Evolutionary conservation across 2,329 filamentous ascomycete genomes (phyloP).

Genomic region (Fusarium albosuccineum): DNA sequence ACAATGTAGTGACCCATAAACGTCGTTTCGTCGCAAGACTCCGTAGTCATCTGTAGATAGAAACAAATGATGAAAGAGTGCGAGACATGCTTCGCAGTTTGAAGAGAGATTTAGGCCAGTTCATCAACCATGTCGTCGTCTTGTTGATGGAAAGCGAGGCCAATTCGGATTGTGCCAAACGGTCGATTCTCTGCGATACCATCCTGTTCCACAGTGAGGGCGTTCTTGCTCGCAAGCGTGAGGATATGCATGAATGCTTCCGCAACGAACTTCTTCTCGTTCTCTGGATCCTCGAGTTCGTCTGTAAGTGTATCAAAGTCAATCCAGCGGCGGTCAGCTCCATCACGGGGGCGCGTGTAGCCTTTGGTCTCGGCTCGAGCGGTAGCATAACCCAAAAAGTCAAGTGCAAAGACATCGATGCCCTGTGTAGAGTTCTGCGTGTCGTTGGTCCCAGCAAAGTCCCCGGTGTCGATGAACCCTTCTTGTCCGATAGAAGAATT

Average conservation of each 20-base stretch:
- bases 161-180: conserved; percentile 63
- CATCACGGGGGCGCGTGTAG: conserved; percentile 49
- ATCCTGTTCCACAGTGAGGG: conserved; percentile 73
- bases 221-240: conserved; percentile 74
- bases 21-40: conserved; percentile 8
- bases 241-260: conserved; percentile 84
- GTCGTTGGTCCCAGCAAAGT: conserved; percentile 39
- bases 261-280: conserved; percentile 73
- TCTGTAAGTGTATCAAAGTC: conserved; percentile 78
- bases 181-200: conserved; percentile 51
- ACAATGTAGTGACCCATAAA: conserved; percentile 17
- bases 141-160: conserved; percentile 47
- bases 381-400: conserved; percentile 62
- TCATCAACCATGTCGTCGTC: conserved; percentile 39
- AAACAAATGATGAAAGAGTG: conserved; percentile 16
- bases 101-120: conserved; percentile 25
- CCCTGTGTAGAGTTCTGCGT: conserved; percentile 51
- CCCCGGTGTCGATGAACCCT: conserved; percentile 29
- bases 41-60: conserved; percentile 1
- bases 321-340: conserved; percentile 61
- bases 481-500: conserved; percentile 50
- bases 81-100: conserved; percentile 1
- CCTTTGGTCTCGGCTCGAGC: conserved; percentile 52
- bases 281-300: conserved; percentile 71
- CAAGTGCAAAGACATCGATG: conserved; percentile 60